These are phyloP conservation scores for Friedmanniomyces endolithicus DNA, from an alignment of 495 filamentous ascomycete species.

Conservation along the genomic window DNA sequence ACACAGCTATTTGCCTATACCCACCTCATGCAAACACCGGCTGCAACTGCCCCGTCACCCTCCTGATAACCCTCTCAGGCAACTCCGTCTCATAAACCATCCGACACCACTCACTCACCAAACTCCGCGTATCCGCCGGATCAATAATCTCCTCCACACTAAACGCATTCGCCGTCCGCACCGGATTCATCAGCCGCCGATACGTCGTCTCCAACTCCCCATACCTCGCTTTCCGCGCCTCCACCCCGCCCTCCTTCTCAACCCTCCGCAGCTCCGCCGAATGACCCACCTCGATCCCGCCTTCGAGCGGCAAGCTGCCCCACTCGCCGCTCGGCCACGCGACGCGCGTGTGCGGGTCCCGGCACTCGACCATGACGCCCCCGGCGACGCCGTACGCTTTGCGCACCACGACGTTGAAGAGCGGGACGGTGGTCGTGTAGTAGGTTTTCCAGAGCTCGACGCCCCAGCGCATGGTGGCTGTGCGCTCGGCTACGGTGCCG, in stretches of 20 bases:
- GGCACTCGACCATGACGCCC: constrained; percentile 47
- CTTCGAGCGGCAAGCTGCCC: constrained; percentile 47
- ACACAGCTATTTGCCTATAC: not conserved
- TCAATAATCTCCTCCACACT: constrained; percentile 54
- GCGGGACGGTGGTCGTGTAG: constrained; percentile 45
- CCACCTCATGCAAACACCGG: constrained; percentile 32
- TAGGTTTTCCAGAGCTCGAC: constrained; percentile 47
- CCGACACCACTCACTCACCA: constrained; percentile 41
- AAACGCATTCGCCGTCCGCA: constrained; percentile 51
- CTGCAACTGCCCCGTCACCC: constrained; percentile 40
- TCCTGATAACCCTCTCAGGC: constrained; percentile 36
- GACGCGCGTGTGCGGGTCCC: constrained; percentile 46
- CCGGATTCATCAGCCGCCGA: constrained; percentile 48
- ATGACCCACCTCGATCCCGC: constrained; percentile 51
- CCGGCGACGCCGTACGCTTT: constrained; percentile 50
- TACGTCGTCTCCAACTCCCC: constrained; percentile 48
- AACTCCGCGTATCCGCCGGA: constrained; percentile 42
- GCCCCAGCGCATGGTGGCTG: constrained; percentile 51
- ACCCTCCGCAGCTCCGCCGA: constrained; percentile 44
- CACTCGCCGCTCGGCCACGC: constrained; percentile 49
- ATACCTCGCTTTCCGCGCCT: constrained; percentile 38
- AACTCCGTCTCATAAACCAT: constrained; percentile 44
- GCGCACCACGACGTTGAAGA: constrained; percentile 48
- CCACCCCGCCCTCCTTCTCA: constrained; percentile 34
- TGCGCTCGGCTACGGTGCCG: constrained; percentile 48